Conservation (phyloP, 805 yeast species). For the Alloascoidea hylecoeti region DNA sequence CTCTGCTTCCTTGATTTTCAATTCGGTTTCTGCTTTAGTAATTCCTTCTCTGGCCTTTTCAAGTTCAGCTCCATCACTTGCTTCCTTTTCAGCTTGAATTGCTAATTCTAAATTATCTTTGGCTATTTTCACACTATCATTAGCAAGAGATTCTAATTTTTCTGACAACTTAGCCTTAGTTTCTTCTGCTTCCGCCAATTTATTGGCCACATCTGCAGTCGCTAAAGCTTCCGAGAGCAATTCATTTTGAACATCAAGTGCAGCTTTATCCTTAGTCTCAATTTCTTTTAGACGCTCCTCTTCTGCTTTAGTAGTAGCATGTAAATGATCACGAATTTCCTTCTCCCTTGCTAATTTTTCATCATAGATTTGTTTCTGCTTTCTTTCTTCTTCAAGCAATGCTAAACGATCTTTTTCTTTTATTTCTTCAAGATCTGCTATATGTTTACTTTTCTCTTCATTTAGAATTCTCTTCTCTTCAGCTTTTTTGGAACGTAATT, state of each 20-base stretch:
- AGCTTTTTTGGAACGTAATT: not conserved
- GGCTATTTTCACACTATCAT: not conserved
- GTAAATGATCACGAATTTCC: not conserved
- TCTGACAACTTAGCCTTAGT: too few species aligned
- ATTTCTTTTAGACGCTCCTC: not conserved
- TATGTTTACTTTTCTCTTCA: constrained; percentile 10
- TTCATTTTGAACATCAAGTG: not conserved
- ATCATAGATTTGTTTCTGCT: not conserved
- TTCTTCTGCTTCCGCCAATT: too few species aligned
- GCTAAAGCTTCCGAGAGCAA: not conserved
- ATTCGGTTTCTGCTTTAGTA: not conserved
- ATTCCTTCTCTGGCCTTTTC: constrained; percentile 1
- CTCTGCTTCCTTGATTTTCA: not conserved
- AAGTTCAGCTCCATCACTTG: not conserved
- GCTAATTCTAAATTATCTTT: too few species aligned
- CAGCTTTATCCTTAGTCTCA: not conserved
- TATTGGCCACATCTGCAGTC: too few species aligned
- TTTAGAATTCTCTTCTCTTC: constrained; percentile 11
- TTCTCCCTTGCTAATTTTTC: not conserved
- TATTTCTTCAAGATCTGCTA: constrained; percentile 3
- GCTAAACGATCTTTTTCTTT: constrained; percentile 7
- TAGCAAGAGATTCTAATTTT: not conserved
- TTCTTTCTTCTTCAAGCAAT: constrained; percentile 8
- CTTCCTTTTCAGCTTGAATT: too few species aligned
- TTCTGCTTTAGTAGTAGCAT: not conserved